phyloP scores from a whole-genome alignment of 345 rosid species.

The Hibiscus tridactylites region DNA sequence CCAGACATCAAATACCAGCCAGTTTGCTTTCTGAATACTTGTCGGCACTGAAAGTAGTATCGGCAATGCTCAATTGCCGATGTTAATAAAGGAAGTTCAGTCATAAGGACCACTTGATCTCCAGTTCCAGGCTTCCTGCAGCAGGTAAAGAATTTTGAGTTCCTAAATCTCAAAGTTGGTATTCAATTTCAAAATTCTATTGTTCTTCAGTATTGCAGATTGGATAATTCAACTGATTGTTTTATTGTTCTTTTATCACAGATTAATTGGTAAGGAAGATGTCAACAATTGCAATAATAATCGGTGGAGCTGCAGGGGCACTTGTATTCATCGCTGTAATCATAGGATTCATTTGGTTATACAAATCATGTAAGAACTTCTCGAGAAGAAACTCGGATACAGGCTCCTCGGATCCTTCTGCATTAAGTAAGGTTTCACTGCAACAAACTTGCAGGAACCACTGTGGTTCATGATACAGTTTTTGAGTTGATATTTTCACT shows the following conservation, averaged over 20 bases:
- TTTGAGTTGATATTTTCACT: background rate
- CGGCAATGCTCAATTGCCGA: background rate
- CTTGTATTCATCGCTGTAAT: slow-evolving; percentile 24
- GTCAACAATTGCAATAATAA: slow-evolving; percentile 32
- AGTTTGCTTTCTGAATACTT: slow-evolving; percentile 15
- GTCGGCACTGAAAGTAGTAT: slow-evolving; percentile 8
- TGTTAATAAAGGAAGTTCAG: slow-evolving; percentile 16
- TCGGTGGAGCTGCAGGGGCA: slow-evolving; percentile 39
- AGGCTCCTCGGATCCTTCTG: slow-evolving; percentile 55
- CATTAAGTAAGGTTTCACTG: slow-evolving; percentile 25
- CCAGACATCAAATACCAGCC: slow-evolving; percentile 19
- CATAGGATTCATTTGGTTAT: slow-evolving; percentile 31
- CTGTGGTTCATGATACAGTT: background rate
- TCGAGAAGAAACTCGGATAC: slow-evolving; percentile 40
- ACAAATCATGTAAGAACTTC: slow-evolving; percentile 24
- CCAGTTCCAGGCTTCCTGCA: slow-evolving; percentile 8
- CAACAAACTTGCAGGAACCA: background rate
- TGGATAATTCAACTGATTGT: slow-evolving; percentile 12
- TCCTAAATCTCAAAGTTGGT: slow-evolving; percentile 6
- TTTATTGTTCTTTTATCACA: slow-evolving; percentile 14
- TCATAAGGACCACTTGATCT: slow-evolving; percentile 11
- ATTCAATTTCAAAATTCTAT: slow-evolving; percentile 4
- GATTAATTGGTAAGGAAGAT: slow-evolving; percentile 38
- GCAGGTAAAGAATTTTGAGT: slow-evolving; percentile 11
- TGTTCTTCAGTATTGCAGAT: slow-evolving; percentile 16